Percentiles rank a stretch among this genome's conserved stretches.
Evolutionary conservation across 768 basidiomycete species (phyloP).

Genomic region (Phylloporus sp.): DNA sequence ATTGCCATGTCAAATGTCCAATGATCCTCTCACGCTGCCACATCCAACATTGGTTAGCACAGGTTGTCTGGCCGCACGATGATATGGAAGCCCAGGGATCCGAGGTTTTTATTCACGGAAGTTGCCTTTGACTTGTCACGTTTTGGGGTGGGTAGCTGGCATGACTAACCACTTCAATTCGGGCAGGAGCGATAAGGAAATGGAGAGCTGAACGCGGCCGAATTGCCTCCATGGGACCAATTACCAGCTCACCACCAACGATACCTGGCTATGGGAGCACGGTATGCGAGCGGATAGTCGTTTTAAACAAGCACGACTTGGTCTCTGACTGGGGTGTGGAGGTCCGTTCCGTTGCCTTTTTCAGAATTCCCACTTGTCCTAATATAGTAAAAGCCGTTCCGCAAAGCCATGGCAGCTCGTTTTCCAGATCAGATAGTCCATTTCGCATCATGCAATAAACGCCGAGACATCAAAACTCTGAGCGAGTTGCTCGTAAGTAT

Average conservation of each 20-base stretch:
- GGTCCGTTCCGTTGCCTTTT: conserved; percentile 39
- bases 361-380: conserved; percentile 3
- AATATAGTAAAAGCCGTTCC: conserved; percentile 55
- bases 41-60: conserved; percentile 12
- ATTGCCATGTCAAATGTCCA: conserved; percentile 12
- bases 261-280: conserved; percentile 23
- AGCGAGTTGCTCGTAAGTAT: conserved; percentile 69
- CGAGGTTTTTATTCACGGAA: conserved; percentile 11
- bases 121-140: conserved; percentile 4
- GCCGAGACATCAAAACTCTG: conserved; percentile 58
- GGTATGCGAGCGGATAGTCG: conserved; percentile 79
- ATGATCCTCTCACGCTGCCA: conserved; percentile 21
- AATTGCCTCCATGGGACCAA: conserved; percentile 39
- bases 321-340: conserved; percentile 85
- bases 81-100: conserved; percentile 10
- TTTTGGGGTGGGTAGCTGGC: conserved; percentile 7
- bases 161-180: conserved; percentile 17
- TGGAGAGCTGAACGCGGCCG: conserved; percentile 68
- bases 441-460: conserved; percentile 69
- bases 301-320: conserved; percentile 90
- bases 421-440: conserved; percentile 66
- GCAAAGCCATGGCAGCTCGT: conserved; percentile 60
- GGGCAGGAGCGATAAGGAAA: conserved; percentile 55
- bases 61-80: conserved; percentile 6
- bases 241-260: conserved; percentile 5